Conservation (phyloP, 1,284 basidiomycete genomes). For the Apiotrichum siamense region DNA sequence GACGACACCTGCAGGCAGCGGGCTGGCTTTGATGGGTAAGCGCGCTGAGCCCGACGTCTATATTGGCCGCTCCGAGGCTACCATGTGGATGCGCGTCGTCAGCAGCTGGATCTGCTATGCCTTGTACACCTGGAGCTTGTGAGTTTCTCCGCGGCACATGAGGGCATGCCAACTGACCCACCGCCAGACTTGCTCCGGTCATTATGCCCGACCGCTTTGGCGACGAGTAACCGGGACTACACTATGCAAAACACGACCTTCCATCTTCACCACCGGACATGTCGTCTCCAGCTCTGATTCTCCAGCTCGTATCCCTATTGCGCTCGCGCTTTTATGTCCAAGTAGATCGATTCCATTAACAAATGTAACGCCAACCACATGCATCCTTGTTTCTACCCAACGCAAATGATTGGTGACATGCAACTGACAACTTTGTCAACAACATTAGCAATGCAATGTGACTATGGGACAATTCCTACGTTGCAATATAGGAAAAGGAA, state of each 20-base stretch:
- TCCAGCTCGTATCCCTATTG: too few relatives aligned
- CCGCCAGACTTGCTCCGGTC: slow-evolving; percentile 64
- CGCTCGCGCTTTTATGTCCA: too few relatives aligned
- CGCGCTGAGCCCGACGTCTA: slow-evolving; percentile 61
- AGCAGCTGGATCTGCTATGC: slow-evolving; percentile 90
- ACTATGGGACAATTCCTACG: too few relatives aligned
- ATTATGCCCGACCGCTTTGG: slow-evolving; percentile 64
- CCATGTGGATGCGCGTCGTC: slow-evolving; percentile 99
- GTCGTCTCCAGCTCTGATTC: too few relatives aligned
- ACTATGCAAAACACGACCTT: neutral
- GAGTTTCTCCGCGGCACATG: neutral
- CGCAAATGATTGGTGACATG: neutral
- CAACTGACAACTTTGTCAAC: too few relatives aligned
- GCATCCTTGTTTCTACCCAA: slow-evolving; percentile 7
- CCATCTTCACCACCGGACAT: too few relatives aligned
- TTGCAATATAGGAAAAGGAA: neutral
- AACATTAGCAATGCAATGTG: too few relatives aligned
- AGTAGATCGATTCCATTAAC: neutral
- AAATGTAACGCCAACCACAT: slow-evolving; percentile 1
- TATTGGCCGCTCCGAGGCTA: slow-evolving; percentile 88
- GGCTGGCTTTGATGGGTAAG: neutral
- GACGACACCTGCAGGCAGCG: slow-evolving; percentile 3
- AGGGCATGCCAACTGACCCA: slow-evolving; percentile 11
- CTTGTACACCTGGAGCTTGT: slow-evolving; percentile 81
- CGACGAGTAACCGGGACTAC: too few relatives aligned